Evolutionary conservation across 2,329 filamentous ascomycete species (phyloP).

Genomic region (Fusarium sp.): DNA sequence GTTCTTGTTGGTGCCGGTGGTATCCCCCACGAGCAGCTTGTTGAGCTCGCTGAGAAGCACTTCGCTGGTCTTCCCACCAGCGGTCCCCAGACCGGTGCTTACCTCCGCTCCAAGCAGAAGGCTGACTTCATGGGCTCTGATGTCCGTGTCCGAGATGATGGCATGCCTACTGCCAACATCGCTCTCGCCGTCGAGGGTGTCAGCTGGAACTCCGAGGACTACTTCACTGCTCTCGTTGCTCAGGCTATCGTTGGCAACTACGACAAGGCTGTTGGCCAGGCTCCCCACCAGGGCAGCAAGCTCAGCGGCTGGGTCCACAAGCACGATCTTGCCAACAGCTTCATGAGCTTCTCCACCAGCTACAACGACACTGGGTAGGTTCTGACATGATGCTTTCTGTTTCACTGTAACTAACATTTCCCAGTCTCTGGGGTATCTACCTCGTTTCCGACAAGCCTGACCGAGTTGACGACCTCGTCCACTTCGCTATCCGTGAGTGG

Average conservation of each 20-base stretch:
- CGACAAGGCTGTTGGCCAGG: conserved; percentile 98
- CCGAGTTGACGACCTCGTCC: conserved; percentile 91
- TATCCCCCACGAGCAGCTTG: conserved; percentile 91
- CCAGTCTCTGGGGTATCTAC: conserved; percentile 99
- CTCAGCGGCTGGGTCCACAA: conserved; percentile 94
- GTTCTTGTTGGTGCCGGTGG: conserved; percentile 96
- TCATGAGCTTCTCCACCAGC: conserved; percentile 99
- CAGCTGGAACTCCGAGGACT: conserved; percentile 99
- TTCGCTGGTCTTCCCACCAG: conserved; percentile 83
- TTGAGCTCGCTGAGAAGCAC: conserved; percentile 96
- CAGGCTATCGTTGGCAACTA: conserved; percentile 99
- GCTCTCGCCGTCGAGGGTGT: conserved; percentile 99
- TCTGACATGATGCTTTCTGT: not conserved
- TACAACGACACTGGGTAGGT: conserved; percentile 98
- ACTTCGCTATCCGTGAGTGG: conserved; percentile 99
- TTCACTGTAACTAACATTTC: conserved; percentile 41
- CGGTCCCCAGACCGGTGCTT: conserved; percentile 79
- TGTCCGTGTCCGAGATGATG: conserved; percentile 94
- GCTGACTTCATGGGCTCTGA: conserved; percentile 98
- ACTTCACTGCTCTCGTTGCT: conserved; percentile 97
- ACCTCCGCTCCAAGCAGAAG: conserved; percentile 83
- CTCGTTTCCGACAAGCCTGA: conserved; percentile 91
- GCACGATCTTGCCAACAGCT: conserved; percentile 97
- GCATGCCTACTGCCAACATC: conserved; percentile 95
- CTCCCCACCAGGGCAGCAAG: conserved; percentile 97